Conservation (phyloP, 768 basidiomycete species). For the Tricholoma saponaceum region DNA sequence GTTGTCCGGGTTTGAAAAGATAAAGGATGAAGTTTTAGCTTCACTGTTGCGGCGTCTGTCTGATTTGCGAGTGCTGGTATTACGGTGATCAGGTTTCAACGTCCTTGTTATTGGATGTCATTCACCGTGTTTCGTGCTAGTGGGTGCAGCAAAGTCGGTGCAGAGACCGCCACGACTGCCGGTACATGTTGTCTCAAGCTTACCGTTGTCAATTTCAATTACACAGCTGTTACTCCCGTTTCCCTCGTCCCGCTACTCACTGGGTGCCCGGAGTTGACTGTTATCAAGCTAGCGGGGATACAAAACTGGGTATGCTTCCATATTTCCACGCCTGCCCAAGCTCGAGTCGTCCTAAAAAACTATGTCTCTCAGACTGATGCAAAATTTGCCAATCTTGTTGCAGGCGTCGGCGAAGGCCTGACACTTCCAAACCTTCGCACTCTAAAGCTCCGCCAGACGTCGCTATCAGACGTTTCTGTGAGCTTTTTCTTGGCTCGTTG, state of each 20-base stretch:
- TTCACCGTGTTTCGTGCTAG: slow-evolving; percentile 28
- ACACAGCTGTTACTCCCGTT: slow-evolving; percentile 49
- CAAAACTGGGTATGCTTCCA: slow-evolving; percentile 48
- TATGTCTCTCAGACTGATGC: slow-evolving; percentile 46
- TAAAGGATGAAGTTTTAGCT: slow-evolving; percentile 49
- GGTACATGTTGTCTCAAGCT: slow-evolving; percentile 41
- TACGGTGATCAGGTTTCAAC: slow-evolving; percentile 40
- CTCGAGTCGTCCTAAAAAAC: not conserved
- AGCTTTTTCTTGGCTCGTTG: slow-evolving; percentile 37
- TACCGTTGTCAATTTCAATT: slow-evolving; percentile 51
- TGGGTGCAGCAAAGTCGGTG: slow-evolving; percentile 55
- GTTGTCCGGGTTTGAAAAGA: slow-evolving; percentile 48
- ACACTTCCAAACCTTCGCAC: slow-evolving; percentile 39
- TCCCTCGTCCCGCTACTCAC: slow-evolving; percentile 43
- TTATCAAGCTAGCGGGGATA: slow-evolving; percentile 61
- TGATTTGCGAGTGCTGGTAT: slow-evolving; percentile 40
- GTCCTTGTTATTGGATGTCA: not conserved
- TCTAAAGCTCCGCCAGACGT: slow-evolving; percentile 56
- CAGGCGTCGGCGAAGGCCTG: slow-evolving; percentile 19
- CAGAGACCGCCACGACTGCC: slow-evolving; percentile 41
- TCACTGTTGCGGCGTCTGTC: slow-evolving; percentile 42
- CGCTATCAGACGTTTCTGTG: slow-evolving; percentile 47
- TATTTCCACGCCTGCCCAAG: not conserved
- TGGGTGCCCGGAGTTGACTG: slow-evolving; percentile 35
- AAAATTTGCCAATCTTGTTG: slow-evolving; percentile 44